Conservation (phyloP, 768 basidiomycete genomes). For the Mycena pura region DNA sequence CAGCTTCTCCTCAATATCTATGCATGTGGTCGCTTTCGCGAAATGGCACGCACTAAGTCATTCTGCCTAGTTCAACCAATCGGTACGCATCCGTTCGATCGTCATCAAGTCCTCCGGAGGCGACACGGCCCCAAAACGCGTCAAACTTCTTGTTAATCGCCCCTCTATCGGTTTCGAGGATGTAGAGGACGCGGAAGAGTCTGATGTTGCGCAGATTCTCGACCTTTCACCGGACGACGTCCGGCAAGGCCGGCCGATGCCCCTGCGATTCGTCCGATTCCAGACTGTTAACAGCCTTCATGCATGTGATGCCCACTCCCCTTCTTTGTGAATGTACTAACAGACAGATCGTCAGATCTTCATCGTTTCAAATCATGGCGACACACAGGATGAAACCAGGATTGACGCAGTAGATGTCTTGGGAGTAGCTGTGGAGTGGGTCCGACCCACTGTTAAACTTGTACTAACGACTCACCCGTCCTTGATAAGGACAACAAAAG, state of each 20-base stretch:
- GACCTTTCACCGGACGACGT: slow-evolving; percentile 57
- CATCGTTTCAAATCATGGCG: slow-evolving; percentile 70
- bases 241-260: slow-evolving; percentile 52
- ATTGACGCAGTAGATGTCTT: slow-evolving; percentile 73
- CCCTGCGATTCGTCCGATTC: slow-evolving; percentile 71
- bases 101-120: slow-evolving; percentile 49
- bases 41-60: neutral
- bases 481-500: slow-evolving; percentile 41
- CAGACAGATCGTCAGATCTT: slow-evolving; percentile 57
- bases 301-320: slow-evolving; percentile 46
- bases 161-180: slow-evolving; percentile 70
- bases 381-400: slow-evolving; percentile 65
- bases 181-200: slow-evolving; percentile 56
- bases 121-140: slow-evolving; percentile 58
- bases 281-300: slow-evolving; percentile 71
- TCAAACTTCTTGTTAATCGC: slow-evolving; percentile 71
- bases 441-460: slow-evolving; percentile 10
- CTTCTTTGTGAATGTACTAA: neutral
- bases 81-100: slow-evolving; percentile 67
- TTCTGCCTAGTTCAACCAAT: slow-evolving; percentile 67
- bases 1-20: slow-evolving; percentile 72
- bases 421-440: slow-evolving; percentile 65
- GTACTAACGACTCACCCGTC: neutral
- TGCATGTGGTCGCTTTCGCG: slow-evolving; percentile 46
- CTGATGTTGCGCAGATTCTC: slow-evolving; percentile 62